Conservation (phyloP, 2,329 filamentous ascomycete species). For the Magnaporthales sp. region DNA sequence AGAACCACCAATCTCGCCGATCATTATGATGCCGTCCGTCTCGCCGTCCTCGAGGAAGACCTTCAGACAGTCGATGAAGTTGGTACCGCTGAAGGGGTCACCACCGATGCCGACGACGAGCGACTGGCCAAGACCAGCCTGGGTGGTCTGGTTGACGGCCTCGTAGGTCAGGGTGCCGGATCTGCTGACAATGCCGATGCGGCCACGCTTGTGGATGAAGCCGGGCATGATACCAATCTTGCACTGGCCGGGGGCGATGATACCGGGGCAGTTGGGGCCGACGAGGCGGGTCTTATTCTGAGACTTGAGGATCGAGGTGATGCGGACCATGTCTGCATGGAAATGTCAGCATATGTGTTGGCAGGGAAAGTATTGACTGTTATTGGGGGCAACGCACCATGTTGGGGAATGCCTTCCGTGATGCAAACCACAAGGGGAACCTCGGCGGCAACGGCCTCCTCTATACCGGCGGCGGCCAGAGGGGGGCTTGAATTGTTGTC, state of each 20-base stretch:
- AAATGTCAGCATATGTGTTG: conserved; percentile 1
- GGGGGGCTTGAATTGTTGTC: conserved; percentile 55
- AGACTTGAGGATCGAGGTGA: conserved; percentile 95
- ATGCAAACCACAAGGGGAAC: conserved; percentile 94
- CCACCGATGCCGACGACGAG: conserved; percentile 97
- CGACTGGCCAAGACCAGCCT: conserved; percentile 92
- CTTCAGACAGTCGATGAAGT: conserved; percentile 98
- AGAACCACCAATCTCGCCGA: conserved; percentile 95
- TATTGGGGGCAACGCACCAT: conserved; percentile 51
- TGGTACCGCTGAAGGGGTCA: conserved; percentile 97
- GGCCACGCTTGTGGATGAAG: conserved; percentile 99
- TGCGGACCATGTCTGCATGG: conserved; percentile 86
- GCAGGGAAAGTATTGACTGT: not conserved
- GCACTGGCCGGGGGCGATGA: conserved; percentile 92
- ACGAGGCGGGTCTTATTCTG: conserved; percentile 96
- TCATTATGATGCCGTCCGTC: conserved; percentile 99
- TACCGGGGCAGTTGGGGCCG: conserved; percentile 95
- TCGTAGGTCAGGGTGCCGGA: conserved; percentile 99
- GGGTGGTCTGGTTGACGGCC: conserved; percentile 98
- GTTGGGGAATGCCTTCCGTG: conserved; percentile 95
- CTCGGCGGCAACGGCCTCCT: conserved; percentile 91
- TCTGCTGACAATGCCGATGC: conserved; percentile 96
- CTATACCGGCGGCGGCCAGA: conserved; percentile 86
- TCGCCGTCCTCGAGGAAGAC: conserved; percentile 94
- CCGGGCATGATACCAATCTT: conserved; percentile 99